Base-by-base conservation (phyloP, 2,329 filamentous ascomycete genomes). In the Aspergillus transmontanensis region DNA sequence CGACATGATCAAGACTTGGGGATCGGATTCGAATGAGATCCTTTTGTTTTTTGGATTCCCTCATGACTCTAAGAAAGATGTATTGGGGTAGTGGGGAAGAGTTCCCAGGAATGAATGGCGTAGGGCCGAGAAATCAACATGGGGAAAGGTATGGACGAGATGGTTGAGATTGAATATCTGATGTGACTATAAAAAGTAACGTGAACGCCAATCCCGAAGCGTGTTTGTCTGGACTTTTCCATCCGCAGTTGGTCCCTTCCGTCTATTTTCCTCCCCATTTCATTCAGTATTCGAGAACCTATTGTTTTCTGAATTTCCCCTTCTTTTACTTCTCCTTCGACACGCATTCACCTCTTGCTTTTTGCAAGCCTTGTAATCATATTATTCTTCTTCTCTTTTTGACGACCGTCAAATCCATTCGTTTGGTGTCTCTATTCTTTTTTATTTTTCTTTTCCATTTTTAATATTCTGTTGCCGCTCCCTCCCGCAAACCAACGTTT, bases 151-250 rank as follows among this genome's bases (percentile, higher is more conserved):
- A 41, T 41, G 39, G 39, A 41, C 39, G 39, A 12, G 14, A 12
- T 19, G 26, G 26, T 28, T 28, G 16, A 41, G 16, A 1, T 48
- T 28, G 46, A 50, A 50, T 48, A 14, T 26, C 14, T 14, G 14
- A 19, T 28, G 26, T 5, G 19, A 28, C 64, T 63, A 56, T 53
- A 58, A 63, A 63, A 67, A 67, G 63, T 53, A 62, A 59, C 57
- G 46, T 23, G 21, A 28, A 23, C 54, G 50, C 55, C 59, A 50
- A 64, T 57, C 62, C 59, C 39, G 32, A 54, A 61, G 56, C 43
- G 59, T 57, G 23, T 12, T 48, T 48, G 56, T 41, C 43, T 62
- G 14, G 45, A 43, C 63, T 67, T 59, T 64, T 41, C 39, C 39
- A 41, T 55, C 46, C 45, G 26, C 59, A 50, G 59, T 62, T 65